These are phyloP conservation scores for Fomitopsis pinicola DNA, from an alignment of 1,284 basidiomycete genomes.

Conservation along the genomic window DNA sequence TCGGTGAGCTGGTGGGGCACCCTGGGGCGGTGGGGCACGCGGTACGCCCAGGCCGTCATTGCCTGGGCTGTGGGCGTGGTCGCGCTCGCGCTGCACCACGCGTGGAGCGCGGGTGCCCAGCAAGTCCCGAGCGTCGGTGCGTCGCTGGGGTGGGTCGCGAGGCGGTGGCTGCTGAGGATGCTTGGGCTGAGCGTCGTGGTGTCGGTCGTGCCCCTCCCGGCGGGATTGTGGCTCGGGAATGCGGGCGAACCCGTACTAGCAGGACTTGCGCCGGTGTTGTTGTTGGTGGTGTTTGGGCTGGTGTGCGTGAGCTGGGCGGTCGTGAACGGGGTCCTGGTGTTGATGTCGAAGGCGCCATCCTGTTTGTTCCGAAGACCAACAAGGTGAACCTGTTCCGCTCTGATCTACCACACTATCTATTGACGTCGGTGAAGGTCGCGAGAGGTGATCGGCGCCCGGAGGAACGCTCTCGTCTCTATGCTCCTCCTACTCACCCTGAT, in stretches of 20 bases:
- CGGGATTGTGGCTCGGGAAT: slow-evolving; percentile 54
- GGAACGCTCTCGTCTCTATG: slow-evolving; percentile 56
- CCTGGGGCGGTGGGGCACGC: slow-evolving; percentile 60
- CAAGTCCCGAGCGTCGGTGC: slow-evolving; percentile 15
- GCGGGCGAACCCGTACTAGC: slow-evolving; percentile 45
- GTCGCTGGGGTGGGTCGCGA: slow-evolving; percentile 40
- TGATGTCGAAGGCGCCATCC: slow-evolving; percentile 7
- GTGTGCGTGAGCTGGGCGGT: slow-evolving; percentile 55
- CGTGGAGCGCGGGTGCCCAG: slow-evolving; percentile 35
- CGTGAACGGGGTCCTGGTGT: slow-evolving; percentile 12
- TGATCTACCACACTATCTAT: background rate
- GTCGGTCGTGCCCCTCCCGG: slow-evolving; percentile 55
- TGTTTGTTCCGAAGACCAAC: slow-evolving; percentile 17
- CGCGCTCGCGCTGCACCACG: slow-evolving; percentile 48
- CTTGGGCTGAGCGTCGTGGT: slow-evolving; percentile 38
- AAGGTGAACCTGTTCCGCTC: slow-evolving; percentile 32
- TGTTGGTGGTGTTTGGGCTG: slow-evolving; percentile 55
- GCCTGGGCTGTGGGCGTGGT: slow-evolving; percentile 71
- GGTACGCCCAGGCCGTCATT: slow-evolving; percentile 69
- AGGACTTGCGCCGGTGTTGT: slow-evolving; percentile 48
- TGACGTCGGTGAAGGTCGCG: slow-evolving; percentile 24
- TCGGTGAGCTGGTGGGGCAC: slow-evolving; percentile 66
- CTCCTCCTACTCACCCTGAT: slow-evolving; percentile 60
- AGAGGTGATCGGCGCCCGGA: slow-evolving; percentile 28
- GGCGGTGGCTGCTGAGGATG: slow-evolving; percentile 36